Evolutionary conservation across 1,284 basidiomycete species (phyloP).

Genomic region (Pseudozyma tsukubaensis): DNA sequence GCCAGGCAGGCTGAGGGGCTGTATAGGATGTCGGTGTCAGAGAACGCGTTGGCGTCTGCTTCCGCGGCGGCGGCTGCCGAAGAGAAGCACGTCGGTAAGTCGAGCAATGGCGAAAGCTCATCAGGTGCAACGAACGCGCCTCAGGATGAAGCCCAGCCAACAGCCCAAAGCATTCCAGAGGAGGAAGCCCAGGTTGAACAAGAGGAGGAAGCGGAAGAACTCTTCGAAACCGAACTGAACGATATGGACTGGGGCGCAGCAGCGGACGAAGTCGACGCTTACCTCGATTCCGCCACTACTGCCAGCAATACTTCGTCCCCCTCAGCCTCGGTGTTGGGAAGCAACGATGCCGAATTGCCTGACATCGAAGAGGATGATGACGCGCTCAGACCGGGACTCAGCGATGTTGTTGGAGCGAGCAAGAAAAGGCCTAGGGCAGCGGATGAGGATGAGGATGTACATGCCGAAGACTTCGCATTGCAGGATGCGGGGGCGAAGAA

Average conservation of each 20-base stretch:
- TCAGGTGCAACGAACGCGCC: neutral
- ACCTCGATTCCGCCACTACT: conserved; percentile 71
- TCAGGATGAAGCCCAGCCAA: too few relatives aligned
- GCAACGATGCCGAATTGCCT: conserved; percentile 36
- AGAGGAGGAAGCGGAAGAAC: conserved; percentile 15
- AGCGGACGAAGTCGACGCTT: conserved; percentile 86
- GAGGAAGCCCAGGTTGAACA: neutral
- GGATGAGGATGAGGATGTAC: conserved; percentile 13
- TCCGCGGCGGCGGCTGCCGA: neutral
- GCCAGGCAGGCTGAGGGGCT: conserved; percentile 77
- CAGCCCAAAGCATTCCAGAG: neutral
- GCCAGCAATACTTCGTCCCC: conserved; percentile 44
- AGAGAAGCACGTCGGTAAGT: neutral
- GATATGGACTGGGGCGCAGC: conserved; percentile 77
- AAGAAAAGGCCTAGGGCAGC: conserved; percentile 6
- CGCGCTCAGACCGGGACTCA: neutral
- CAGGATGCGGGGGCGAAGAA: conserved; percentile 50
- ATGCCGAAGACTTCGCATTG: conserved; percentile 14
- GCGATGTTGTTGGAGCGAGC: conserved; percentile 3
- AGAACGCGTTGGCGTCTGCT: conserved; percentile 20
- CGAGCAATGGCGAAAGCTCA: neutral
- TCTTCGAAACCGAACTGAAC: conserved; percentile 47
- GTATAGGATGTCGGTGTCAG: conserved; percentile 72
- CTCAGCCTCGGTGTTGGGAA: conserved; percentile 15
- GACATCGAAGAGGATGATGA: conserved; percentile 18